Conservation (phyloP, 208 protist species). For the Acanthamoeba quina region DNA sequence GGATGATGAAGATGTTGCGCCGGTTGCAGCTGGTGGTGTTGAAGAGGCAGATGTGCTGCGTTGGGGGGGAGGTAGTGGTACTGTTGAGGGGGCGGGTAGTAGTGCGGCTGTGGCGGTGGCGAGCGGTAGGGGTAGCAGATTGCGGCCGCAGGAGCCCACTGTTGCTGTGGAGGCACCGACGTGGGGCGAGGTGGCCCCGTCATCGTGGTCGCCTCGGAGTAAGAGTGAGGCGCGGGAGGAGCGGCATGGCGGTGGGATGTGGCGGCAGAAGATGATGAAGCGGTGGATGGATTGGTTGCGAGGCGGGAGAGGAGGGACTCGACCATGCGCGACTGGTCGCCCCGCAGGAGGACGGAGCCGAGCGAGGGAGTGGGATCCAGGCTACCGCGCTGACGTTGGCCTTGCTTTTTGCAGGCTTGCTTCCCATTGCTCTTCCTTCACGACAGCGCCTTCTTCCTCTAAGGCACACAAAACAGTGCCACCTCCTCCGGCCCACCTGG, state of each 20-base stretch:
- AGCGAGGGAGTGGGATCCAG: not conserved
- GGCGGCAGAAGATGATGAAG: no score
- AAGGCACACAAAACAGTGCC: no score
- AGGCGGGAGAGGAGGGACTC: not conserved
- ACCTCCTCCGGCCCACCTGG: no score
- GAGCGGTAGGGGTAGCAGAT: not conserved
- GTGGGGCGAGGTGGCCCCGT: not conserved
- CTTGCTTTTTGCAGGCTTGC: no score
- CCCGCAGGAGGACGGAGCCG: not conserved
- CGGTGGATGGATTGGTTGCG: not conserved
- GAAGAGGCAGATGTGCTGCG: not conserved
- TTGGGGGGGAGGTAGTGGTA: not conserved
- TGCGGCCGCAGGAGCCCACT: no score
- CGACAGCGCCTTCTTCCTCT: no score
- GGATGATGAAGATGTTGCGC: no score
- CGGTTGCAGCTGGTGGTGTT: not conserved
- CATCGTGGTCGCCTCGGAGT: no score
- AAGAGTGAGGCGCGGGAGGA: no score
- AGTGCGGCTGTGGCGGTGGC: not conserved
- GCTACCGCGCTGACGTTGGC: no score
- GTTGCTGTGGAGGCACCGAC: not conserved
- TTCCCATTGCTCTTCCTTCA: no score
- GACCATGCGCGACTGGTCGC: not conserved
- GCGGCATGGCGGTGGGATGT: not conserved
- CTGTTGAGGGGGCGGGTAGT: not conserved